These are phyloP conservation scores for Chaetomium sp. DNA, from an alignment of 2,329 filamentous ascomycete species.

Conservation along the genomic window DNA sequence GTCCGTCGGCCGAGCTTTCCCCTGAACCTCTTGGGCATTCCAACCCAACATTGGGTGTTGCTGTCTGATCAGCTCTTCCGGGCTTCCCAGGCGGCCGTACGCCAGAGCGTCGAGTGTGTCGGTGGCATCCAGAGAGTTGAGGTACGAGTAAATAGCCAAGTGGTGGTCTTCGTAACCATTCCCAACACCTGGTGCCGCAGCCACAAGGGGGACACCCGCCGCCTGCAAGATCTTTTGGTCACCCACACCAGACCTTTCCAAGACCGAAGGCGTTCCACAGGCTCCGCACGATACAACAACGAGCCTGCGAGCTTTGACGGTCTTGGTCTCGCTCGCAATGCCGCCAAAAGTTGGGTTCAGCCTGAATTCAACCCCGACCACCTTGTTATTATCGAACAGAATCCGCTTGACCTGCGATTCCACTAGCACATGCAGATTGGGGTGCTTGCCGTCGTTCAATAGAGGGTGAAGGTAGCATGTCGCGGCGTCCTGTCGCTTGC, in stretches of 20 bases:
- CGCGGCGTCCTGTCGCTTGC: conserved; percentile 60
- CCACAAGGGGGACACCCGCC: conserved; percentile 49
- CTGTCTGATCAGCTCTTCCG: conserved; percentile 48
- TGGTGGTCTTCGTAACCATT: conserved; percentile 59
- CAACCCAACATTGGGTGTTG: conserved; percentile 57
- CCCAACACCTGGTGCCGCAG: conserved; percentile 56
- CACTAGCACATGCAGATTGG: conserved; percentile 57
- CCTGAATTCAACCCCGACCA: conserved; percentile 54
- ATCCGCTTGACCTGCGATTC: conserved; percentile 54
- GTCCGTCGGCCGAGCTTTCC: conserved; percentile 58
- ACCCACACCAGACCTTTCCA: conserved; percentile 55
- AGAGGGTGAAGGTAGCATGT: conserved; percentile 57
- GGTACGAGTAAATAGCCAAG: conserved; percentile 56
- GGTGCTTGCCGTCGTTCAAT: conserved; percentile 47
- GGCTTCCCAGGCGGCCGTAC: conserved; percentile 49
- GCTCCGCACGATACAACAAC: conserved; percentile 48
- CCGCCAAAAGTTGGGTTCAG: conserved; percentile 42
- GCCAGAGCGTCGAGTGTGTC: conserved; percentile 55
- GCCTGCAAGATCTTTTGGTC: conserved; percentile 49
- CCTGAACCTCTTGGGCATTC: conserved; percentile 59
- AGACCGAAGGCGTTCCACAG: conserved; percentile 47
- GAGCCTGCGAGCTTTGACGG: conserved; percentile 51
- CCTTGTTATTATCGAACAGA: conserved; percentile 49
- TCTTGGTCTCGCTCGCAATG: neutral
- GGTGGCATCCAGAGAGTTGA: conserved; percentile 40